Percentiles rank a stretch among this genome's conserved stretches.
phyloP scores from a whole-genome alignment of 139 green algal species.

The Volvox reticuliferus region DNA sequence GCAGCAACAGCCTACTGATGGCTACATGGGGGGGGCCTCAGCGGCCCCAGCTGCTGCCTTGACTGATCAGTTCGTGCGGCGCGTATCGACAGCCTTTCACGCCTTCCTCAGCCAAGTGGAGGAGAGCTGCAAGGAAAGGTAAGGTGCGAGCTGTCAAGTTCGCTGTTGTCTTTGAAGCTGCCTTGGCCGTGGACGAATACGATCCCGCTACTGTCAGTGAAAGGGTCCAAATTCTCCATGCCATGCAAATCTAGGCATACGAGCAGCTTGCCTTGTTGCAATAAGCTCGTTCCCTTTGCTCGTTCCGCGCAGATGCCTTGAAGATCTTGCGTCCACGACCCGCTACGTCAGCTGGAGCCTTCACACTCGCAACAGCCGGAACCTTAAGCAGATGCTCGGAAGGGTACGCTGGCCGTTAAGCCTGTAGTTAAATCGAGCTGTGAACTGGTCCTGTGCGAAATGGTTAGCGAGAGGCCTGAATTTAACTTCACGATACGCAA shows the following conservation, averaged over 20 bases:
- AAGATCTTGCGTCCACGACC: constrained; percentile 92
- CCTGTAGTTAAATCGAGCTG: too few species aligned
- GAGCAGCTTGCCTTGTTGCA: too few species aligned
- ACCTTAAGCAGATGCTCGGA: constrained; percentile 79
- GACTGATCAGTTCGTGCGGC: constrained; percentile 77
- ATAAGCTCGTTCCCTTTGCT: too few species aligned
- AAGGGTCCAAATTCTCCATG: too few species aligned
- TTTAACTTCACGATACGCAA: too few species aligned
- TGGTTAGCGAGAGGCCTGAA: too few species aligned
- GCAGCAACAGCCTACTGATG: constrained; percentile 32
- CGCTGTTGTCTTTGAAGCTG: too few species aligned
- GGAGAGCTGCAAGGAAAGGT: constrained; percentile 63
- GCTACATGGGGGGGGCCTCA: not conserved
- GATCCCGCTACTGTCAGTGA: too few species aligned
- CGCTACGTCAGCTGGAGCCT: constrained; percentile 94
- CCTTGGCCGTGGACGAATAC: too few species aligned
- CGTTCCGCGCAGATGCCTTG: constrained; percentile 73
- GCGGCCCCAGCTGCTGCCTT: not conserved
- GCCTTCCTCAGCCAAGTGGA: constrained; percentile 89
- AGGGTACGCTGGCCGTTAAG: constrained; percentile 53
- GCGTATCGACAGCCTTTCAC: constrained; percentile 84
- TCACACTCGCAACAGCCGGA: constrained; percentile 85
- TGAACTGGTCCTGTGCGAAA: too few species aligned
- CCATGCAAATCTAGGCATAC: too few species aligned
- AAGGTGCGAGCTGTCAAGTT: not conserved